A percentile compares a stretch with the other conserved stretches of the same genome.
These are phyloP conservation scores for Raffaelea albimanens DNA, from an alignment of 2,329 filamentous ascomycete species.

Conservation along the genomic window DNA sequence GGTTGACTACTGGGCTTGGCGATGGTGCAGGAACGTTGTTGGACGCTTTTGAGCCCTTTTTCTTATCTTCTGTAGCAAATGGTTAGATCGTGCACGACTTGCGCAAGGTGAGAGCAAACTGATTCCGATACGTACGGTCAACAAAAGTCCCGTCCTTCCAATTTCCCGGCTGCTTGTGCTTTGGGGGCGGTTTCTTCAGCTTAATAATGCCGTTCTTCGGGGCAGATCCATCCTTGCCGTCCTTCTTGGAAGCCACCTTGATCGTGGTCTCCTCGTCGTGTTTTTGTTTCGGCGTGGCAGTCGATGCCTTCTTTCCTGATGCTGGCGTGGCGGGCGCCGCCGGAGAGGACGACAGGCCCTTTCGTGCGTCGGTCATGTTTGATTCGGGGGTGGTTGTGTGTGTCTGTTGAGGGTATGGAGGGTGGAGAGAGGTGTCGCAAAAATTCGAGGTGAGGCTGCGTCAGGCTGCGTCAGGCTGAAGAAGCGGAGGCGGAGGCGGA, in stretches of 20 bases:
- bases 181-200: conserved; percentile 53
- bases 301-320: conserved; percentile 5
- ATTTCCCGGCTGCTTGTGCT: conserved; percentile 57
- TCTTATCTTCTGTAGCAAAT: conserved; percentile 33
- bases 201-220: conserved; percentile 42
- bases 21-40: conserved; percentile 34
- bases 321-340: conserved; percentile 9
- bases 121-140: conserved; percentile 38
- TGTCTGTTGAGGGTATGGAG: too few species aligned
- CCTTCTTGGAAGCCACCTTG: conserved; percentile 52
- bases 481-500: too few species aligned
- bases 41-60: conserved; percentile 37
- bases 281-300: conserved; percentile 24
- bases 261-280: conserved; percentile 50
- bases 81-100: background rate
- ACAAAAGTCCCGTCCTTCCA: conserved; percentile 60
- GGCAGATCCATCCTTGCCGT: conserved; percentile 23
- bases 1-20: conserved; percentile 50
- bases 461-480: too few species aligned
- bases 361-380: conserved; percentile 20
- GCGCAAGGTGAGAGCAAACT: background rate
- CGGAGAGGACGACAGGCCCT: conserved; percentile 17
- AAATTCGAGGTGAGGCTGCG: too few species aligned
- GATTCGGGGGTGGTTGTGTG: background rate
- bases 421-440: too few species aligned